Evolutionary conservation across 345 rosid genomes (phyloP).

Genomic region (Melaleuca alternifolia): DNA sequence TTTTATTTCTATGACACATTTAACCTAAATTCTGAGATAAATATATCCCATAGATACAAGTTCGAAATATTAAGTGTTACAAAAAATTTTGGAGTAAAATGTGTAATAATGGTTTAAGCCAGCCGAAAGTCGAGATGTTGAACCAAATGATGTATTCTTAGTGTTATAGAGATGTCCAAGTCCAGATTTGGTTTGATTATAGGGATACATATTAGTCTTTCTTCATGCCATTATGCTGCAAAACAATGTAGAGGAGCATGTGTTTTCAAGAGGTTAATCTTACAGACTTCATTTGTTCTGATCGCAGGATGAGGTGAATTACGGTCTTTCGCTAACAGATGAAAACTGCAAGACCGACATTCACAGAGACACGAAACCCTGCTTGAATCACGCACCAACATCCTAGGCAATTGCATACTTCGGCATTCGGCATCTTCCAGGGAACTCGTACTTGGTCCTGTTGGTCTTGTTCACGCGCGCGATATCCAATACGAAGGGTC

Average conservation of each 20-base stretch:
- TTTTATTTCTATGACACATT: too few relatives aligned
- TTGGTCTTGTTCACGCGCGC: constrained; percentile 67
- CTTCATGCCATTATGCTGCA: neutral
- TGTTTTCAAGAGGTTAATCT: neutral
- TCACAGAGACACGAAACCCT: constrained; percentile 16
- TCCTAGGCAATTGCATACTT: constrained; percentile 25
- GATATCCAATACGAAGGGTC: constrained; percentile 60
- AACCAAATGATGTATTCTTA: neutral
- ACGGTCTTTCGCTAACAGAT: accelerated
- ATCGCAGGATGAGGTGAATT: neutral
- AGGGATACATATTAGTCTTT: neutral
- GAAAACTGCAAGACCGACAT: constrained; percentile 14
- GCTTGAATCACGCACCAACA: constrained; percentile 3
- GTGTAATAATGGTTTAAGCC: neutral
- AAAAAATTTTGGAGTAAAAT: too few relatives aligned
- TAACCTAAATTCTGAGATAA: too few relatives aligned
- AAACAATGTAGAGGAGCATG: neutral
- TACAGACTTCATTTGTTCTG: neutral
- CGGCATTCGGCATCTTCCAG: constrained; percentile 64
- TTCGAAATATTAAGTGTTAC: too few relatives aligned
- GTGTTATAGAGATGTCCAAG: neutral
- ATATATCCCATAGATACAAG: neutral
- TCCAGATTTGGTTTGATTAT: neutral
- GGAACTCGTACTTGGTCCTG: constrained; percentile 37
- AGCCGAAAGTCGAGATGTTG: neutral